Evolutionary conservation across 495 filamentous ascomycete genomes (phyloP), one percentile per base, ranked within the genome.

Genomic region (Xylaria acuta): DNA sequence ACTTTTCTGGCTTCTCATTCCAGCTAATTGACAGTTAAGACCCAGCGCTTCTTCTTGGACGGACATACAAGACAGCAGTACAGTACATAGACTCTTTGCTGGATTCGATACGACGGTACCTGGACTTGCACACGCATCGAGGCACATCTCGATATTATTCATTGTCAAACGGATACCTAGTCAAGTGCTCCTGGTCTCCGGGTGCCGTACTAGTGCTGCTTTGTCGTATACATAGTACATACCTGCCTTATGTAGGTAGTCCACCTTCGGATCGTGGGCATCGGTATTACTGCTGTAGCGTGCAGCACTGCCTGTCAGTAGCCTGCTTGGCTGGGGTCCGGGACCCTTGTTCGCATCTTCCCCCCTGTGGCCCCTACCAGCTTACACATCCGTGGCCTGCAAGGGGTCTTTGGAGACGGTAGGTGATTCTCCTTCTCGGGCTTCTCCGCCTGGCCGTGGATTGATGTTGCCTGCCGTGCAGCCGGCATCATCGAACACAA

Each of bases 381-480:
- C 65, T 67, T 67, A 67, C 64, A 3, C 63, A 65, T 49, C 63
- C 6, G 49, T 34, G 64, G n/a, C 45, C 49, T 67, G 65, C 65
- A 40, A 54, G 65, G 47, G 47, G 47, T 67, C 34, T 34, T 56
- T 53, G 45, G 32, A 40, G 34, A 40, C 32, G 11, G 34, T 53
- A 36, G 41, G 64, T 47, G 38, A 67, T 36, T 67, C 30, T 54
- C 65, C 49, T 12, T 36, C 22, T 34, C 14, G 49, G 43, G 65
- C 49, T 36, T 32, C 27, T 56, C 49, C 65, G 34, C 38, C 65
- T 67, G 36, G 36, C 36, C 65, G 34, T 67, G 9, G 18, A 49
- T 51, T 51, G 30, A 41, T 59, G 30, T 34, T 18, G 56, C 8
- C 59, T 59, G 60, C 22, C 30, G 45, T 43, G 30, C 64, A 51